Conservation (phyloP, 768 basidiomycete genomes). For the Paxillus involutus region DNA sequence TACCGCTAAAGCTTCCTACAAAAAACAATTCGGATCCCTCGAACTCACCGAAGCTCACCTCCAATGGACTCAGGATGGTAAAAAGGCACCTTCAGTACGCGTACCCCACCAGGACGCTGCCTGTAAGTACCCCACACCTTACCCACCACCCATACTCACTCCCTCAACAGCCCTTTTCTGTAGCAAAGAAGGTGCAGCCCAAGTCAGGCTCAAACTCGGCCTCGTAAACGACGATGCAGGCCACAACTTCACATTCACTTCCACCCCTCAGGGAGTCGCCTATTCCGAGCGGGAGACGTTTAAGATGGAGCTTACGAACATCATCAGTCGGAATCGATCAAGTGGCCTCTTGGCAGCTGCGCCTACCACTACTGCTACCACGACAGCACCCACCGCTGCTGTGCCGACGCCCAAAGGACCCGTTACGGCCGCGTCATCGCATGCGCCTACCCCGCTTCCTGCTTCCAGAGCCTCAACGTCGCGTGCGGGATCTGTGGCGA, state of each 20-base stretch:
- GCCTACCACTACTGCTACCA: too few relatives aligned
- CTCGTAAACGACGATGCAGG: slow-evolving; percentile 68
- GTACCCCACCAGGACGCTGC: slow-evolving; percentile 59
- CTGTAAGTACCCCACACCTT: slow-evolving; percentile 44
- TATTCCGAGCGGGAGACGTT: slow-evolving; percentile 76
- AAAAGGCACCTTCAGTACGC: slow-evolving; percentile 60
- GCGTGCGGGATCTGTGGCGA: slow-evolving; percentile 62
- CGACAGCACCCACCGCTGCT: slow-evolving; percentile 18
- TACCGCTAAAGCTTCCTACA: slow-evolving; percentile 80
- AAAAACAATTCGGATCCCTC: slow-evolving; percentile 75
- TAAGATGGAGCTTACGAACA: slow-evolving; percentile 54
- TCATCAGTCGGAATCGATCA: slow-evolving; percentile 73
- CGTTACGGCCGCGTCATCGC: slow-evolving; percentile 12
- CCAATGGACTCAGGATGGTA: slow-evolving; percentile 79
- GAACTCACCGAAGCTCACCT: slow-evolving; percentile 72
- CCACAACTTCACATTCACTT: slow-evolving; percentile 81
- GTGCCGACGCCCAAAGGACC: slow-evolving; percentile 25
- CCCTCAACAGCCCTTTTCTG: slow-evolving; percentile 68
- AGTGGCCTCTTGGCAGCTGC: slow-evolving; percentile 22
- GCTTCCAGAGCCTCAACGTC: slow-evolving; percentile 52
- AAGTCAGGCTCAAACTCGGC: slow-evolving; percentile 76
- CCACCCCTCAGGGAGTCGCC: slow-evolving; percentile 56
- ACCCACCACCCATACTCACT: slow-evolving; percentile 1
- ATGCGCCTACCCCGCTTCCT: slow-evolving; percentile 28
- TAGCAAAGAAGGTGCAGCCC: slow-evolving; percentile 79